Base-by-base conservation (phyloP, 257 asterid species). In the Solanum corneliomulleri region DNA sequence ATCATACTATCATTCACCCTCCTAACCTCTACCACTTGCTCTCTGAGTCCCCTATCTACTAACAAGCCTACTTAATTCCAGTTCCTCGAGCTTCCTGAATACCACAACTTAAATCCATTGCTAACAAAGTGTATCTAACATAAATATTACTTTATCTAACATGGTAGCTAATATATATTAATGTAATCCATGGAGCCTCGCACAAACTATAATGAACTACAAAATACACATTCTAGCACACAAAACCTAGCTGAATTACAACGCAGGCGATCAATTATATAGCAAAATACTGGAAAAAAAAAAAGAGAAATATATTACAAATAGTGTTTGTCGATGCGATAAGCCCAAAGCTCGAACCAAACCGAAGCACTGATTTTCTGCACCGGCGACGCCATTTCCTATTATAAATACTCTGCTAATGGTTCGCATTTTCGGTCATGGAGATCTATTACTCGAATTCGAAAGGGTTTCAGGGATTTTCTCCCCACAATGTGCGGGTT, bases 301-400 rank as follows among this genome's bases (percentile, higher is more conserved):
- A 5, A 18, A 56, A 49, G 23, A 12, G 72, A 47, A 85, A 33
- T 49, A 15, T 80, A 91, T 90, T 92, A 96, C 98, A 83, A 89
- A 89, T 86, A 94, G 90, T 82, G 93, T 89, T 86, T 80, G 92
- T 11, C 83, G 86, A 82, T 89, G 87, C 85, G 94, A 91, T 89
- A 96, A 91, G 52, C 95, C 94, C 75, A 96, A 89, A 84, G 98
- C 98, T 89, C 96, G 94, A 88, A 96, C 87, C 92, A 96, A 93
- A 87, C 98, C 98, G 86, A 92, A 83, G 92, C 93, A 92, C 86
- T 96, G 98, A 89, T 94, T 96, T 88, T 96, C 96, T 66, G 98
- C 95, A 84, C 96, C 98, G 15, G 98, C 93, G 72, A 91, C 88
- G 85, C 98, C 96, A 88, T 94, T 96, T 87, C 98, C 95, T 90